Conservation (phyloP, 148 eudicot genomes). For the Camellia sinensis region DNA sequence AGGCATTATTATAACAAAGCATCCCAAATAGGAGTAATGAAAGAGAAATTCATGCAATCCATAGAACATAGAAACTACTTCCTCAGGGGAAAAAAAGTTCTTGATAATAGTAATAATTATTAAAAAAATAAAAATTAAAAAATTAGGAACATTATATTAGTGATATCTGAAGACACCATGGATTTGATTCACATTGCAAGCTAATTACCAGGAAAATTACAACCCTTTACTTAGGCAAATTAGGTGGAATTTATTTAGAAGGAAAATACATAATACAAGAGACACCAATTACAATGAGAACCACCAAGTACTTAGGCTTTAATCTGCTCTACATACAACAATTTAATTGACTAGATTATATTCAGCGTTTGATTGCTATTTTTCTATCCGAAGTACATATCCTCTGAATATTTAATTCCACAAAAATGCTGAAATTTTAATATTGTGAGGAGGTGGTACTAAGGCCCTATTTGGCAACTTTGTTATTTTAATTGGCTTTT, state of each 20-base stretch:
- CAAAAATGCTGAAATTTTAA: no score
- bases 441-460: no score
- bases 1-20: no score
- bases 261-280: slow-evolving; percentile 3
- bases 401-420: no score
- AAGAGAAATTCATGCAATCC: no score
- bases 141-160: not conserved
- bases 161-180: not conserved
- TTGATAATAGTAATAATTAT: no score
- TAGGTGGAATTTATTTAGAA: not conserved
- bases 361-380: no score
- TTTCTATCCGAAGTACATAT: no score
- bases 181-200: not conserved
- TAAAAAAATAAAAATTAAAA: no score
- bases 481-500: no score
- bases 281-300: not conserved
- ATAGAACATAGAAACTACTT: not conserved
- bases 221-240: not conserved
- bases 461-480: no score
- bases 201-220: not conserved
- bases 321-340: not conserved
- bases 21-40: no score
- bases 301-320: not conserved
- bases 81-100: not conserved
- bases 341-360: not conserved